phyloP scores from a whole-genome alignment of 169 alveolate species.

The Eimeria mitis region DNA sequence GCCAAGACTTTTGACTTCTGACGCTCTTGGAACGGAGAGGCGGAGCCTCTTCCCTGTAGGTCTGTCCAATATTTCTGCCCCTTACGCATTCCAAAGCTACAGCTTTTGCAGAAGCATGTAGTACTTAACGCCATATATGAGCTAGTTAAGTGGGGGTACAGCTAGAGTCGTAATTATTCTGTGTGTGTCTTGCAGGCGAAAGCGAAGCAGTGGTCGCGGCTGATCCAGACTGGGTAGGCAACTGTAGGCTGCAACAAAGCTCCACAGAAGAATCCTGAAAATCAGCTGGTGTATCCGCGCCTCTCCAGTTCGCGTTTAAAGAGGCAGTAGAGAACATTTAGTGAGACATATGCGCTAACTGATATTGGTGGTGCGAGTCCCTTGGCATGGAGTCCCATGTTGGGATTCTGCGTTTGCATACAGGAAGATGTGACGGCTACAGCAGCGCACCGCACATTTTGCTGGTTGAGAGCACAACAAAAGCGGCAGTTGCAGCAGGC shows the following conservation, averaged over 20 bases:
- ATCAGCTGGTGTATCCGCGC: not conserved
- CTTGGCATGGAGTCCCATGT: not conserved
- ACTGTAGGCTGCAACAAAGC: not conserved
- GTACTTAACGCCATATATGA: not conserved
- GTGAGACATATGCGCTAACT: not conserved
- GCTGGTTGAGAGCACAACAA: slow-evolving; percentile 51
- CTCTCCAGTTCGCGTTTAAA: not conserved
- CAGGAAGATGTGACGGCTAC: slow-evolving; percentile 68
- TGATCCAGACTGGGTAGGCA: slow-evolving; percentile 45
- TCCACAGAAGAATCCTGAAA: not conserved
- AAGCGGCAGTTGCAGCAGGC: slow-evolving; percentile 72
- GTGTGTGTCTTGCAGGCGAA: slow-evolving; percentile 27
- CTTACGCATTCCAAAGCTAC: not conserved
- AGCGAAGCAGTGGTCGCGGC: slow-evolving; percentile 35
- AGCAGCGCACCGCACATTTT: slow-evolving; percentile 63
- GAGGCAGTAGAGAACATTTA: not conserved
- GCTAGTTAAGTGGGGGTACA: not conserved
- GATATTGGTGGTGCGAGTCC: not conserved
- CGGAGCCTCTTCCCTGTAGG: slow-evolving; percentile 58
- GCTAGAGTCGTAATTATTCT: not conserved
- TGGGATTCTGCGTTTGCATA: not conserved
- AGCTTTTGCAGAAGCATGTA: not conserved
- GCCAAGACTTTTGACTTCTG: slow-evolving; percentile 31
- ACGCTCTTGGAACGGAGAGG: slow-evolving; percentile 35
- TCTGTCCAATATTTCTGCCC: slow-evolving; percentile 4